Evolutionary conservation across 1,139 yeast species (phyloP).

Genomic region (Suhomyces guaymorum): DNA sequence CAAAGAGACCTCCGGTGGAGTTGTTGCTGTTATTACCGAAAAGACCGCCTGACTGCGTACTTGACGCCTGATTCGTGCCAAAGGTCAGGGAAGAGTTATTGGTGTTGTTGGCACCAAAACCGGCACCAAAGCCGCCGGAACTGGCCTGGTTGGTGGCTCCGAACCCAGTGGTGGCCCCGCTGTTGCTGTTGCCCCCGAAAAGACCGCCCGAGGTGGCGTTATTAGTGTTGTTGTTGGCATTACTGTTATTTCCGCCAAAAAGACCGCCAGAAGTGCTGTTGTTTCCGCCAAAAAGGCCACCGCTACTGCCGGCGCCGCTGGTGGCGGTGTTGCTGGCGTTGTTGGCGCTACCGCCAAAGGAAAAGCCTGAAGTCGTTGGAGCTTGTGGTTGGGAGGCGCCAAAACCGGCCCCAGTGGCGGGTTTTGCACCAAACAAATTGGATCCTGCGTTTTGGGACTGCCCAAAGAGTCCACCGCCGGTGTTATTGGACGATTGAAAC

Average conservation of each 20-base stretch:
- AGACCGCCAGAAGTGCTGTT: slow-evolving; percentile 7
- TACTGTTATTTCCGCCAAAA: slow-evolving; percentile 5
- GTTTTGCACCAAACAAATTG: slow-evolving; percentile 11
- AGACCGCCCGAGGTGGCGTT: slow-evolving; percentile 14
- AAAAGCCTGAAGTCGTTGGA: slow-evolving; percentile 3
- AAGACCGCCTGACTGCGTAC: slow-evolving; percentile 1
- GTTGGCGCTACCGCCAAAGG: slow-evolving; percentile 8
- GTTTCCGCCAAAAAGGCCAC: slow-evolving; percentile 8
- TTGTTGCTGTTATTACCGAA: slow-evolving; percentile 1
- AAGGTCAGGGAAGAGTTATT: slow-evolving; percentile 2
- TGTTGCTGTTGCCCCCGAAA: slow-evolving; percentile 14
- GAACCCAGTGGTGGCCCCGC: slow-evolving; percentile 14
- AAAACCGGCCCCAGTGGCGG: slow-evolving; percentile 9
- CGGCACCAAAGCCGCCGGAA: slow-evolving; percentile 6
- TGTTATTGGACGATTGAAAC: slow-evolving; percentile 9
- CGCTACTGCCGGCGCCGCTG: slow-evolving; percentile 1
- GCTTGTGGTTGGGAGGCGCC: slow-evolving; percentile 6
- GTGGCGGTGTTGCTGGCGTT: slow-evolving; percentile 2
- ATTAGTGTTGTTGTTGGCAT: slow-evolving; percentile 1
- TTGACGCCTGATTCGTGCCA: neutral
- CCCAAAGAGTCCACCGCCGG: slow-evolving; percentile 11
- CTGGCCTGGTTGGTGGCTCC: slow-evolving; percentile 14
- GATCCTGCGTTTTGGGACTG: slow-evolving; percentile 10
- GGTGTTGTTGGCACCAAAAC: slow-evolving; percentile 1
- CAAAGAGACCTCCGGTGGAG: slow-evolving; percentile 16